Conservation (phyloP, 306 rosid genomes). For the Hylodesmum podocarpum region DNA sequence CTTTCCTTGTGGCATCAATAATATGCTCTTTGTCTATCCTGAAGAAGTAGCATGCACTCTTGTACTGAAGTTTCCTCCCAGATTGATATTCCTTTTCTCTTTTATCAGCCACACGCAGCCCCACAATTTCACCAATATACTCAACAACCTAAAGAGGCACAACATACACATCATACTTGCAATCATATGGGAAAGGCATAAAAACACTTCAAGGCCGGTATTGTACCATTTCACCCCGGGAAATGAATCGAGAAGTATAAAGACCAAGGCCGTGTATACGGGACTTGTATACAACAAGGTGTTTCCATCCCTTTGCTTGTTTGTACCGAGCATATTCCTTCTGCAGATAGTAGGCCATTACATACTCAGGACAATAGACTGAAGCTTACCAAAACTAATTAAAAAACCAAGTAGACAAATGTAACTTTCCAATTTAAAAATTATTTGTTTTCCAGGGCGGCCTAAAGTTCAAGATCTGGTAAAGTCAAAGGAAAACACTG, state of each 20-base stretch:
- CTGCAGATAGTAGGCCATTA: conserved; percentile 37
- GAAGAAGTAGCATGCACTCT: conserved; percentile 80
- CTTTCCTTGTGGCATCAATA: conserved; percentile 75
- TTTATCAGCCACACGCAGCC: conserved; percentile 60
- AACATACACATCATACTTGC: conserved; percentile 14
- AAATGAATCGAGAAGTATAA: conserved; percentile 69
- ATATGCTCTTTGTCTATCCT: conserved; percentile 68
- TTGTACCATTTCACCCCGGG: conserved; percentile 65
- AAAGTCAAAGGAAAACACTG: too few relatives aligned
- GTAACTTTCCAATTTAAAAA: not conserved
- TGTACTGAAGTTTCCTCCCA: conserved; percentile 67
- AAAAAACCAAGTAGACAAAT: not conserved
- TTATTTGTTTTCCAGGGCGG: not conserved
- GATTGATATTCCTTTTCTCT: conserved; percentile 70
- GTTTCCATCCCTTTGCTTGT: conserved; percentile 60
- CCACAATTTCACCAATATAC: conserved; percentile 78
- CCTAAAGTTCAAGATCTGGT: not conserved
- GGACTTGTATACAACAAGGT: conserved; percentile 70
- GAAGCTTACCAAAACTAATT: not conserved
- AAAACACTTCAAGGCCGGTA: not conserved
- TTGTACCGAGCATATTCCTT: conserved; percentile 62
- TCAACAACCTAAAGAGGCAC: conserved; percentile 62
- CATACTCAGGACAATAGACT: conserved; percentile 8
- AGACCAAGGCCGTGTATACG: conserved; percentile 83
- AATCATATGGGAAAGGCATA: not conserved